These are phyloP conservation scores for Dryadomyces sulphureus DNA, from an alignment of 2,329 filamentous ascomycete species.

Conservation along the genomic window DNA sequence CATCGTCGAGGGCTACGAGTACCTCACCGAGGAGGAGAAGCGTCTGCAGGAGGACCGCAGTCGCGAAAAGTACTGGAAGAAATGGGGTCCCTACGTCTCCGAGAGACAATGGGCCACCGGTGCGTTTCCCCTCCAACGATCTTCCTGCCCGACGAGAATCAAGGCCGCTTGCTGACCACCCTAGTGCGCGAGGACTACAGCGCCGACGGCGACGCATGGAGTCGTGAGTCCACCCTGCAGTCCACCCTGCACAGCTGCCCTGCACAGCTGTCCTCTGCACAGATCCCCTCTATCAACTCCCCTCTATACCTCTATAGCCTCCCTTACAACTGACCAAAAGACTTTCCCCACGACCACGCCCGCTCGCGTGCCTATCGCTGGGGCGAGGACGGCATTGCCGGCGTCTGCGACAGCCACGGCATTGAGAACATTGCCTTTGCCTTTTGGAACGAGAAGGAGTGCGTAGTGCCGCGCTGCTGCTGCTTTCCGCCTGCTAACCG, in stretches of 20 bases:
- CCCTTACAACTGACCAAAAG: constrained; percentile 25
- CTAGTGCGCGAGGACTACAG: constrained; percentile 60
- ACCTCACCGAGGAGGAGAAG: constrained; percentile 79
- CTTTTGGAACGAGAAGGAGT: constrained; percentile 98
- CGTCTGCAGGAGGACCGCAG: constrained; percentile 76
- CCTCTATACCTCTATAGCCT: constrained; percentile 4
- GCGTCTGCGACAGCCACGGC: constrained; percentile 82
- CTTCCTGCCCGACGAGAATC: neutral
- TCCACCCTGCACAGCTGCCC: too few species aligned
- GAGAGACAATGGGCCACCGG: constrained; percentile 94
- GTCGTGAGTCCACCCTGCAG: constrained; percentile 47
- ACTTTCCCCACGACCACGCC: constrained; percentile 89
- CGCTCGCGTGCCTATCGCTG: constrained; percentile 80
- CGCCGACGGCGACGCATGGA: constrained; percentile 88
- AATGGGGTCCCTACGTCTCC: constrained; percentile 88
- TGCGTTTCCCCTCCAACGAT: constrained; percentile 23
- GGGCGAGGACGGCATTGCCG: constrained; percentile 95
- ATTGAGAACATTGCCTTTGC: constrained; percentile 86
- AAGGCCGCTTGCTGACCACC: constrained; percentile 9
- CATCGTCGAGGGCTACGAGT: constrained; percentile 74
- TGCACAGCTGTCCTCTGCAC: too few species aligned
- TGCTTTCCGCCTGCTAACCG: neutral
- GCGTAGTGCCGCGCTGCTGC: neutral
- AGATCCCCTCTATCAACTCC: too few species aligned
- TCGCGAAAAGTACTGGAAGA: constrained; percentile 88